Percentiles rank a stretch among this genome's conserved stretches.
Evolutionary conservation across 139 green algal species (phyloP).

Genomic region (Auxenochlorella pyrenoidosa): DNA sequence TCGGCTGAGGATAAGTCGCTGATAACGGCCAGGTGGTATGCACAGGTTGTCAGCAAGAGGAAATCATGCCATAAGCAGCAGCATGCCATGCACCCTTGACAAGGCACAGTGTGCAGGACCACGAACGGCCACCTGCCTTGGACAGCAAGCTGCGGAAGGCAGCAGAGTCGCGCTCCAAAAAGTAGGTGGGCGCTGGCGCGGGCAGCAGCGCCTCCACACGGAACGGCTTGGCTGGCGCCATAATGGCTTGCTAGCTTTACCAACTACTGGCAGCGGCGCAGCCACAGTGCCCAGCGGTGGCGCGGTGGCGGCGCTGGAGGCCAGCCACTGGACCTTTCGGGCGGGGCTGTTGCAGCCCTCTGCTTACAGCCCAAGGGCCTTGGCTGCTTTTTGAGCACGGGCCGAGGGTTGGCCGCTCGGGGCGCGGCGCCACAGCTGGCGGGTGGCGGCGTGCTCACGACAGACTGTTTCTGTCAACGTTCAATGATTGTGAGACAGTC

Average conservation of each 20-base stretch:
- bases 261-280: not conserved
- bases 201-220: conserved; percentile 24
- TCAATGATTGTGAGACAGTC: too few species aligned
- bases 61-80: not conserved
- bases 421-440: too few species aligned
- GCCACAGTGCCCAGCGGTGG: not conserved
- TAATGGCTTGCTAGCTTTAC: not conserved
- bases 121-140: conserved; percentile 10
- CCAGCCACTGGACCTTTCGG: not conserved
- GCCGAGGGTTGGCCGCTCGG: too few species aligned
- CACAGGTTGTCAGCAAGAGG: not conserved
- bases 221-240: conserved; percentile 7
- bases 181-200: conserved; percentile 18
- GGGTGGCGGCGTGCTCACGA: too few species aligned
- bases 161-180: conserved; percentile 50
- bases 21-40: not conserved
- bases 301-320: not conserved
- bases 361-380: not conserved
- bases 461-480: too few species aligned
- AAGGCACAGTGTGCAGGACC: too few species aligned
- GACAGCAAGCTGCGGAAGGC: conserved; percentile 44
- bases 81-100: not conserved
- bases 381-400: too few species aligned
- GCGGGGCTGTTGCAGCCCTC: not conserved
- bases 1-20: not conserved